A percentile compares a stretch with the other conserved stretches of the same genome.
Conservation (phyloP, 2,329 filamentous ascomycete genomes). For the Monilinia polystroma region DNA sequence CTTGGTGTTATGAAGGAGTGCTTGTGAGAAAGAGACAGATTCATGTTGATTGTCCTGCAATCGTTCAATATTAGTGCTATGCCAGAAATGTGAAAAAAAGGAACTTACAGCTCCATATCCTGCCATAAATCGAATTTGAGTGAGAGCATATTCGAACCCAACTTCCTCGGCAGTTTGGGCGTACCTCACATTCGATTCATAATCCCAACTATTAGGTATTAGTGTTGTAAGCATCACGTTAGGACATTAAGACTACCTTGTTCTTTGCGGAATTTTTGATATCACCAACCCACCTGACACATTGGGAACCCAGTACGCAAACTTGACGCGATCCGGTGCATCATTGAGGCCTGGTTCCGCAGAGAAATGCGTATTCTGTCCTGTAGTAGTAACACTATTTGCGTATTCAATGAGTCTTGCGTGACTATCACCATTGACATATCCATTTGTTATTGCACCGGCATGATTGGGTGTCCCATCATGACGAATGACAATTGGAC, state of each 20-base stretch:
- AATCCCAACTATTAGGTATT: conserved; percentile 44
- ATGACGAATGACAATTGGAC: conserved; percentile 20
- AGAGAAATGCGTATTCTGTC: conserved; percentile 29
- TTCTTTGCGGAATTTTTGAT: conserved; percentile 51
- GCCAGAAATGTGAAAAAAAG: not conserved
- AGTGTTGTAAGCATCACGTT: not conserved
- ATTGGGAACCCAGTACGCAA: conserved; percentile 55
- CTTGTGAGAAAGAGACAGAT: conserved; percentile 53
- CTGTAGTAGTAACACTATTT: conserved; percentile 3
- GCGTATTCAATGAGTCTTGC: conserved; percentile 10
- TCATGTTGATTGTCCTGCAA: conserved; percentile 48
- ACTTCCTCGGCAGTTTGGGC: conserved; percentile 49
- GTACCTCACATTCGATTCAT: conserved; percentile 50
- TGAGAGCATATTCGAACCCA: conserved; percentile 53
- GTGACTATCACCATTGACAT: conserved; percentile 8
- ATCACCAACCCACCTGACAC: conserved; percentile 54
- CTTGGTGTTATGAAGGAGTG: conserved; percentile 48
- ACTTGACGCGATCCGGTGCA: conserved; percentile 46
- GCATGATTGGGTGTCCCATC: conserved; percentile 1
- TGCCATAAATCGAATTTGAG: conserved; percentile 54
- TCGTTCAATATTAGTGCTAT: not conserved
- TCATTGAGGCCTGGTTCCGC: conserved; percentile 44
- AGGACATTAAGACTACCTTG: conserved; percentile 31
- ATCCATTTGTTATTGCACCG: conserved; percentile 15
- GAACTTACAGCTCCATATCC: conserved; percentile 46